Percentiles rank a stretch among this genome's conserved stretches.
Evolutionary conservation across 768 basidiomycete species (phyloP).

Genomic region (Mycena vitilis): DNA sequence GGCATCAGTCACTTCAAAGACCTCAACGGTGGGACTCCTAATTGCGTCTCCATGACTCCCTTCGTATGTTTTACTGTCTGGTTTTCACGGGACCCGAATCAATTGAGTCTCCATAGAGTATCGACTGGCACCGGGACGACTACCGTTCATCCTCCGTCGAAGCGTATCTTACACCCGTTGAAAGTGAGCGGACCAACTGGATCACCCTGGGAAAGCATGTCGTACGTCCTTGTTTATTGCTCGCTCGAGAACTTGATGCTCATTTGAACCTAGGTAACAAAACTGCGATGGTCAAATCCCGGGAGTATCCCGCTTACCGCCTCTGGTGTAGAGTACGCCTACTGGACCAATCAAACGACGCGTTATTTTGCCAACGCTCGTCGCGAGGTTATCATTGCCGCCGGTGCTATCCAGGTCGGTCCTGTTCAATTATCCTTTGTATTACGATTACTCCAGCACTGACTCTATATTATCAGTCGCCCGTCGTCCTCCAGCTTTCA

Average conservation of each 20-base stretch:
- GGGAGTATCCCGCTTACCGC: constrained; percentile 48
- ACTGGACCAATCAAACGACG: constrained; percentile 48
- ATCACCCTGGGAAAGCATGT: constrained; percentile 56
- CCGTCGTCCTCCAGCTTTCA: constrained; percentile 62
- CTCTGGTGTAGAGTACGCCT: constrained; percentile 51
- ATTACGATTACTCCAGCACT: no score
- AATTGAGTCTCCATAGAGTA: constrained; percentile 43
- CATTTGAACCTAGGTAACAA: no score
- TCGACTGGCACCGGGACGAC: constrained; percentile 61
- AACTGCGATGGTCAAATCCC: no score
- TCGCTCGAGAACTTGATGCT: no score
- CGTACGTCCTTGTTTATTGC: background rate
- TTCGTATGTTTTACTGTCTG: constrained; percentile 43
- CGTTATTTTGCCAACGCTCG: constrained; percentile 56
- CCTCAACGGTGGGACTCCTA: constrained; percentile 64
- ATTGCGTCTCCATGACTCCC: constrained; percentile 66
- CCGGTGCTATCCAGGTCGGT: constrained; percentile 58
- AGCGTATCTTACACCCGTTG: constrained; percentile 66
- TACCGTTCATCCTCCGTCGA: constrained; percentile 65
- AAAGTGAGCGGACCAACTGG: constrained; percentile 58
- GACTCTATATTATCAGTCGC: constrained; percentile 44
- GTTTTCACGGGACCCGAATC: no score
- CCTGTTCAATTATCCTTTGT: background rate
- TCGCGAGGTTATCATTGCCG: constrained; percentile 64
- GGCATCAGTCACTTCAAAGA: constrained; percentile 61